A percentile compares a stretch with the other conserved stretches of the same genome.
These are phyloP conservation scores for Cercospora sp. DNA, from an alignment of 2,329 filamentous ascomycete species.

Conservation along the genomic window DNA sequence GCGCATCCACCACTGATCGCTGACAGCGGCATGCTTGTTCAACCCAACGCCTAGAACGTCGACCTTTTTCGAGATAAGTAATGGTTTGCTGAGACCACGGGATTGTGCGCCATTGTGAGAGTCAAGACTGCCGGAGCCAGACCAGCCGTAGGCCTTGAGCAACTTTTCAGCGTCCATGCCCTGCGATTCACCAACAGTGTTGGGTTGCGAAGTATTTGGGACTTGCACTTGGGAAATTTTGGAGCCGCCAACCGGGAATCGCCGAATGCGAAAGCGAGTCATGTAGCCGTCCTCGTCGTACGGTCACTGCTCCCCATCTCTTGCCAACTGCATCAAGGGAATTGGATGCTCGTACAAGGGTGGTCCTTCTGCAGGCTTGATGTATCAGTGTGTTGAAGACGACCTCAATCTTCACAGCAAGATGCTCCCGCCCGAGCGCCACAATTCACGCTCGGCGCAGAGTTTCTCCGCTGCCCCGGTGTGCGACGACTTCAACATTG, in stretches of 20 bases:
- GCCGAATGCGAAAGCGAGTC: not conserved
- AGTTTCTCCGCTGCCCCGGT: not conserved
- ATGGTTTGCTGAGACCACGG: constrained; percentile 78
- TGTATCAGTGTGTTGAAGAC: not conserved
- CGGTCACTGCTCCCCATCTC: not conserved
- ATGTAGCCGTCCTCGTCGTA: not conserved
- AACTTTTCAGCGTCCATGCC: constrained; percentile 81
- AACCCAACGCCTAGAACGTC: constrained; percentile 80
- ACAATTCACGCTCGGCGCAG: not conserved
- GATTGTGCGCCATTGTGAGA: constrained; percentile 52
- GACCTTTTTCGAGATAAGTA: constrained; percentile 79
- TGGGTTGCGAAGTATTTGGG: not conserved
- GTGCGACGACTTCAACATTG: not conserved
- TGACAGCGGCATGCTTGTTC: constrained; percentile 62
- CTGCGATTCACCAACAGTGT: not conserved
- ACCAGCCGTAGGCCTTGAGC: constrained; percentile 85
- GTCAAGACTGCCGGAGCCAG: constrained; percentile 82
- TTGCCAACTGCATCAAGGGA: not conserved
- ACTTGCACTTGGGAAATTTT: not conserved
- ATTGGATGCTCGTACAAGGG: not conserved
- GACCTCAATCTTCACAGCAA: not conserved
- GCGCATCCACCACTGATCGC: constrained; percentile 95
- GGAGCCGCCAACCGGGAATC: not conserved
- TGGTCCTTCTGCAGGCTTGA: not conserved
- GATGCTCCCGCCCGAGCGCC: not conserved